Base-by-base conservation (phyloP, 169 alveolate genomes). In the Hepatocystis sp. region DNA sequence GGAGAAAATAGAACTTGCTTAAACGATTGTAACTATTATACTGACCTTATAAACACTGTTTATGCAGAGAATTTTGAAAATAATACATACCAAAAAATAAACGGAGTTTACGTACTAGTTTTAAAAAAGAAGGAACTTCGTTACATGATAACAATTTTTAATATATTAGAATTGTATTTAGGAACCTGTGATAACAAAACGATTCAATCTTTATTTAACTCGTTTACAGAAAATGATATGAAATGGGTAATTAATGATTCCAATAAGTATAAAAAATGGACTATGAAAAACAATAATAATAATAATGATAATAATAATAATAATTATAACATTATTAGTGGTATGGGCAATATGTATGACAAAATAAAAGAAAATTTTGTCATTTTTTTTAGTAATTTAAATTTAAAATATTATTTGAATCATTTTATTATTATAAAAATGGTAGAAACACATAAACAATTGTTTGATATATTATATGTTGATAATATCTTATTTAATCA, bases 391-490 rank as follows among this genome's bases (percentile, higher is more conserved):
- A 61, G 65, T 1, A 67, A 81, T 17, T 19, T 81, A 47, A 63
- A 81, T 27, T 23, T 81, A 49, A 81, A 81, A 21, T 81, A 47
- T 42, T 60, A 61, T 63, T 25, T 81, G 17, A 81, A 81, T 42
- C 89, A 81, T 63, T 81, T 39, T 39, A 17, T 81, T 4, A 49
- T 81, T 61, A 47, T 81, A 34, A 81, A 30, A 42, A 81, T 67
- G 5, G 15, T 81, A 61, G 84, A 47, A 30, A 81, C 46, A 25
- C 51, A 81, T 44, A 58, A 60, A 7, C 66, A 63, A 34, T 39
- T 81, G 46, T 61, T 81, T 53, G 56, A 47, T 40, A 21, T 52
- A 51, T 81, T 47, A 55, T 81, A 81, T 51, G 42, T 15, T 21
- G 13, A 46, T 55, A 34, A 19, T 36, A 10, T 36, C 5, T 36